Base-by-base conservation (phyloP, 202 grass and related monocot species). In the Musa balbisiana region DNA sequence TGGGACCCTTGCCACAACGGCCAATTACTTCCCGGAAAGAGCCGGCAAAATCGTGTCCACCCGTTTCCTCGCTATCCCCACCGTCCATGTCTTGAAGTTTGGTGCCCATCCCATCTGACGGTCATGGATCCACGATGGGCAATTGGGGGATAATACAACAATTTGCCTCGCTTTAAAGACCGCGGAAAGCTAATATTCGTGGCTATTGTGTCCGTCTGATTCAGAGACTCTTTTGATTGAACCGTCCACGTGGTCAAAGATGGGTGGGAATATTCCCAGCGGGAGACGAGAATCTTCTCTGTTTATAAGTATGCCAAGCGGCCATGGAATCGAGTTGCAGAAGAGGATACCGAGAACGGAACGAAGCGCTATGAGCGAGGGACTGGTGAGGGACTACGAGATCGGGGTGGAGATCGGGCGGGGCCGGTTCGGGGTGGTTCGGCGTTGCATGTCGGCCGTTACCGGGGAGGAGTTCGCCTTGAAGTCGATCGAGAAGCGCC, bases 401-500 rank as follows among this genome's bases (percentile, higher is more conserved):
- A 54, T 73, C 52, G 71, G 71, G 3, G 51, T 3, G 20, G 71
- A 73, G 71, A 73, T 73, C 29, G 55, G 73, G 4, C 25, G 73
- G 51, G 73, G 55, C 0, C 27, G 73, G 11, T 76, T 76, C 17
- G 73, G 56, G 55, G 23, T 63, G 22, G 72, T 74, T 13, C 72
- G 72, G 72, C 51, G 53, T 6, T 74, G 72, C 52, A 27, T 11
- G 1, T 53, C 72, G 12, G 52, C 22, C 5, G 52, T 12, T 3
- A 76, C 55, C 10, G 73, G 55, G 11, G 73, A 76, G 17, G 51
- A 59, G 55, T 76, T 76, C 27, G 73, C 55, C 4, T 17, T 76
- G 16, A 76, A 76, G 8, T 76, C 73, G n/a, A 62, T 43, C 26
- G 55, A 59, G 14, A 76, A 63, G 73, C 8, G 29, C 4, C 73